Conservation (phyloP, 805 yeast species). For the Candida silvatica region DNA sequence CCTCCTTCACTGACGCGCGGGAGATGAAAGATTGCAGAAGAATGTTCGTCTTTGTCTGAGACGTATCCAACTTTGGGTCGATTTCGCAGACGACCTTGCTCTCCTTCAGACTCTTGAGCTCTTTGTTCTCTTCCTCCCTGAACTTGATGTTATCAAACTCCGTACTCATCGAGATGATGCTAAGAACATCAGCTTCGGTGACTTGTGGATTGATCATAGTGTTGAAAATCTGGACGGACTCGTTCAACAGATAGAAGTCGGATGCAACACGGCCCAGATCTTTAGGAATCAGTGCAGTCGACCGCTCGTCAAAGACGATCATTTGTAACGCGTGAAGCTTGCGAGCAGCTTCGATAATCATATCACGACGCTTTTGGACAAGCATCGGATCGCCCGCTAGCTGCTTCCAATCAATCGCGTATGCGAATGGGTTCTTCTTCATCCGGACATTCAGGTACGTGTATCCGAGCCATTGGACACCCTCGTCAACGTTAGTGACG, state of each 20-base stretch:
- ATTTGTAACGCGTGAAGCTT: constrained; percentile 81
- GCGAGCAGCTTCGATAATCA: constrained; percentile 76
- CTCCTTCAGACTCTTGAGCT: constrained; percentile 55
- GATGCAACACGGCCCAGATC: constrained; percentile 93
- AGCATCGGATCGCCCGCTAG: constrained; percentile 75
- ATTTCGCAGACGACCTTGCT: constrained; percentile 69
- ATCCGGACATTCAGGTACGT: constrained; percentile 90
- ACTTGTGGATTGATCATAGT: constrained; percentile 77
- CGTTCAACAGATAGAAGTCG: constrained; percentile 80
- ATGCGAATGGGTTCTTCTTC: constrained; percentile 88
- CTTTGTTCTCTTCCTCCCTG: constrained; percentile 80
- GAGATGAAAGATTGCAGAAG: constrained; percentile 85
- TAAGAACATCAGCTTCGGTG: constrained; percentile 83
- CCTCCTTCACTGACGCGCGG: constrained; percentile 58
- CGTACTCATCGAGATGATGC: constrained; percentile 84
- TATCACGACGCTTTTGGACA: constrained; percentile 60
- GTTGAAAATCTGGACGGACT: constrained; percentile 83
- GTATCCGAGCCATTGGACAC: constrained; percentile 95
- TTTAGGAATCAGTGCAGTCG: constrained; percentile 72
- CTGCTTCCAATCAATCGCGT: constrained; percentile 87
- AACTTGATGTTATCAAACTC: constrained; percentile 88
- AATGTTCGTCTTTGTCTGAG: constrained; percentile 83
- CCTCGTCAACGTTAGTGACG: constrained; percentile 91
- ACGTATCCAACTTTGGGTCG: constrained; percentile 63
- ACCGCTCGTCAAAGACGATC: constrained; percentile 84